Evolutionary conservation across 176 grass and related monocot species (phyloP).

Genomic region (Secale cereale): DNA sequence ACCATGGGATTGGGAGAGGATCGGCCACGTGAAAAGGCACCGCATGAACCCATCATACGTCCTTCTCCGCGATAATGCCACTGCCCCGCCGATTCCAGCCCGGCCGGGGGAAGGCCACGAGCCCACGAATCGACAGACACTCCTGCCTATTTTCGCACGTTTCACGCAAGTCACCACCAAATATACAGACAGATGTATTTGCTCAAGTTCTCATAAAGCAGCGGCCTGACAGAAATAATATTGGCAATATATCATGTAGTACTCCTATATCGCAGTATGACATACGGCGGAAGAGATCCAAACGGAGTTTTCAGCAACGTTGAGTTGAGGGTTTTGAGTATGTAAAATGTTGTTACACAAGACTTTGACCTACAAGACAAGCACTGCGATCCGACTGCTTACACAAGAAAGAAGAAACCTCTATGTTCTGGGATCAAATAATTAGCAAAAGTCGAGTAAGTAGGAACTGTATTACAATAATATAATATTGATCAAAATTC

Average conservation of each 20-base stretch:
- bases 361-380: constrained; percentile 8
- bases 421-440: not conserved
- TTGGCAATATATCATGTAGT: no score
- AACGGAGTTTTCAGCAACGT: not conserved
- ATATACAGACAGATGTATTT: not conserved
- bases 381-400: not conserved
- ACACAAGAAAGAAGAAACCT: not conserved
- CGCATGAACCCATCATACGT: not conserved
- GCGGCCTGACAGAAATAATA: no score
- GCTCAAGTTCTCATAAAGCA: no score
- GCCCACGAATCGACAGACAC: not conserved
- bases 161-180: not conserved
- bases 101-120: not conserved
- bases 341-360: not conserved
- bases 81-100: not conserved
- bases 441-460: not conserved
- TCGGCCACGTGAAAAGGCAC: constrained; percentile 24
- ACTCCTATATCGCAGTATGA: no score
- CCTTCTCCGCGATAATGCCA: not conserved
- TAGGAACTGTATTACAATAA: not conserved
- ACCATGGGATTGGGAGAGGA: not conserved
- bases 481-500: constrained; percentile 27
- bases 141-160: not conserved
- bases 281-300: not conserved
- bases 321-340: not conserved